Evolutionary conservation across 768 basidiomycete genomes (phyloP).

Genomic region (Boletus bicolor): DNA sequence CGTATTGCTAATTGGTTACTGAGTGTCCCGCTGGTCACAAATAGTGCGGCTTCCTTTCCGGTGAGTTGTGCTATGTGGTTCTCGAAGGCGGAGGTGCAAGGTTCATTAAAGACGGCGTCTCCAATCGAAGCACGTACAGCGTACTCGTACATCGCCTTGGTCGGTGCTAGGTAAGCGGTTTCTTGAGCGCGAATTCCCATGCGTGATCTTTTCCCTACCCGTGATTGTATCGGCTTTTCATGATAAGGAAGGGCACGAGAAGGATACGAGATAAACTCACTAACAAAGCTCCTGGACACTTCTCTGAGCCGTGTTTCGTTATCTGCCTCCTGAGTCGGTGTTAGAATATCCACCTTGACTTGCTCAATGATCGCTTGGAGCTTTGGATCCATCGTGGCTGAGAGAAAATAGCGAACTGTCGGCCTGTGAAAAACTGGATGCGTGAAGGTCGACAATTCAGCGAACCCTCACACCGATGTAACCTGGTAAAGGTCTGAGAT

Average conservation of each 20-base stretch:
- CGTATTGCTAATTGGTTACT: conserved; percentile 89
- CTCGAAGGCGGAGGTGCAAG: conserved; percentile 60
- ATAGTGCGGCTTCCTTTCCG: conserved; percentile 90
- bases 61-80: conserved; percentile 68
- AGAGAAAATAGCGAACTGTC: neutral
- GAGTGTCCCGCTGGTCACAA: conserved; percentile 87
- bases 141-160: conserved; percentile 75
- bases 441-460: neutral
- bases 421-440: neutral
- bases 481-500: neutral
- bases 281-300: conserved; percentile 66
- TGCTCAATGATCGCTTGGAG: conserved; percentile 33
- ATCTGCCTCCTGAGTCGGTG: conserved; percentile 50
- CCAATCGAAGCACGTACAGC: conserved; percentile 69
- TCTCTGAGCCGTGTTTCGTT: conserved; percentile 53
- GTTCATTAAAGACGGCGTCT: conserved; percentile 76
- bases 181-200: neutral
- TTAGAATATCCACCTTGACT: conserved; percentile 59
- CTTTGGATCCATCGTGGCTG: conserved; percentile 17
- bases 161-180: conserved; percentile 49
- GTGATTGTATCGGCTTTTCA: conserved; percentile 49
- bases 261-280: conserved; percentile 39
- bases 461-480: neutral
- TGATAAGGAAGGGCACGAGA: neutral
- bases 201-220: conserved; percentile 26